phyloP scores from a whole-genome alignment of 202 grass and related monocot genomes.

The Zoysia matrella region DNA sequence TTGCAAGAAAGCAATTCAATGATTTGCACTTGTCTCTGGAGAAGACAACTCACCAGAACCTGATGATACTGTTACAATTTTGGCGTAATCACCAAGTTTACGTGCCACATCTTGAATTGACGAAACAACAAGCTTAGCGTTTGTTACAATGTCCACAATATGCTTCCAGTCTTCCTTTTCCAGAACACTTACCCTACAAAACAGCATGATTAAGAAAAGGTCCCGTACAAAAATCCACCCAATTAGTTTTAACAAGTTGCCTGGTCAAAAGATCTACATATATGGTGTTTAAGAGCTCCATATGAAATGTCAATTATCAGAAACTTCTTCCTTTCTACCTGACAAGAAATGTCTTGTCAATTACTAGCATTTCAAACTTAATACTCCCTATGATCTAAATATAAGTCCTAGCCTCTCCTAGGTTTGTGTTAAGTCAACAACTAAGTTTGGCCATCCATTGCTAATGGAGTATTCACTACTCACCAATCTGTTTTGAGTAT shows the following conservation, averaged over 20 bases:
- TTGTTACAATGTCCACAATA: slow-evolving; percentile 85
- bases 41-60: slow-evolving; percentile 46
- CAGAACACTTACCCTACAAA: too few relatives aligned
- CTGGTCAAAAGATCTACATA: not conserved
- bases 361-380: not conserved
- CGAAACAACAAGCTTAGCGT: slow-evolving; percentile 81
- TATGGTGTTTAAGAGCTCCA: not conserved
- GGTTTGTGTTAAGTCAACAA: not conserved
- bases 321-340: slow-evolving; percentile 27
- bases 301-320: slow-evolving; percentile 3
- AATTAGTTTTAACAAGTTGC: not conserved
- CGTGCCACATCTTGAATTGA: slow-evolving; percentile 89
- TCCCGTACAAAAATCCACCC: slow-evolving; percentile 30
- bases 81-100: slow-evolving; percentile 75
- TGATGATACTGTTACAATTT: slow-evolving; percentile 54
- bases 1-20: not conserved
- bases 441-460: not conserved
- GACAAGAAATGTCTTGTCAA: slow-evolving; percentile 21
- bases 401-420: not conserved
- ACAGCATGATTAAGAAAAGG: not conserved
- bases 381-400: not conserved
- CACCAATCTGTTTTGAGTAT: slow-evolving; percentile 96
- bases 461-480: not conserved
- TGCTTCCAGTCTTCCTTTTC: slow-evolving; percentile 62
- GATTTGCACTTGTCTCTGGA: not conserved